Conservation (phyloP, 768 basidiomycete species). For the Kwoniella sp. region DNA sequence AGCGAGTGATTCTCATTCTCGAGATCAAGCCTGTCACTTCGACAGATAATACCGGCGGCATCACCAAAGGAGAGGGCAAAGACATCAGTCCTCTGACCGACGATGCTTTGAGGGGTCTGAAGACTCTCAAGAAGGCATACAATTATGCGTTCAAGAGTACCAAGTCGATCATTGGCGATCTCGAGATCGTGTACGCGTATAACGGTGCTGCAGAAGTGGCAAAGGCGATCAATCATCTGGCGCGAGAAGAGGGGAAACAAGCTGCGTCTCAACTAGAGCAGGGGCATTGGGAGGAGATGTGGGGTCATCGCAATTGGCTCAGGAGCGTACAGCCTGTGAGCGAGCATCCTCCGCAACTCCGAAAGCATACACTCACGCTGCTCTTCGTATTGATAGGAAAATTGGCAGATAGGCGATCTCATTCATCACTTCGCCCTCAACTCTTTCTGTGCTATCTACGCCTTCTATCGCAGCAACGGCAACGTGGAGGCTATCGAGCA, state of each 20-base stretch:
- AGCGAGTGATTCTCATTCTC: conserved; percentile 7
- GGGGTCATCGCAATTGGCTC: conserved; percentile 14
- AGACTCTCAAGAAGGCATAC: not conserved
- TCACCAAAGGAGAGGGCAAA: not conserved
- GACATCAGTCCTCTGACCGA: not conserved
- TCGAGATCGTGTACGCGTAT: conserved; percentile 15
- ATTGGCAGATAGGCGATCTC: not conserved
- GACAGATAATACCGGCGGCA: not conserved
- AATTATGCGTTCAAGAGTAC: not conserved
- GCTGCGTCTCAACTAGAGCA: not conserved
- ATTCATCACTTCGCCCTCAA: conserved; percentile 17
- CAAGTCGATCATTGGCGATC: not conserved
- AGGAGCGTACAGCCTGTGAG: conserved; percentile 4
- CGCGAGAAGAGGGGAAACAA: conserved; percentile 4
- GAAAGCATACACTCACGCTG: not conserved
- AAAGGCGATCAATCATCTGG: not conserved
- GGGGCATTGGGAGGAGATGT: not conserved
- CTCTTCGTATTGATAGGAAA: not conserved
- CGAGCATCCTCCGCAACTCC: not conserved
- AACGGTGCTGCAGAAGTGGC: conserved; percentile 14
- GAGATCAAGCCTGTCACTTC: not conserved
- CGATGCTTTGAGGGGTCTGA: not conserved
- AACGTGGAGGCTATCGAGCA: not conserved
- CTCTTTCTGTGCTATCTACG: conserved; percentile 24
- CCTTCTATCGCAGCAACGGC: not conserved